Evolutionary conservation across 768 basidiomycete genomes (phyloP), one percentile per base, ranked within the genome.

Genomic region (Suillus hirtellus): DNA sequence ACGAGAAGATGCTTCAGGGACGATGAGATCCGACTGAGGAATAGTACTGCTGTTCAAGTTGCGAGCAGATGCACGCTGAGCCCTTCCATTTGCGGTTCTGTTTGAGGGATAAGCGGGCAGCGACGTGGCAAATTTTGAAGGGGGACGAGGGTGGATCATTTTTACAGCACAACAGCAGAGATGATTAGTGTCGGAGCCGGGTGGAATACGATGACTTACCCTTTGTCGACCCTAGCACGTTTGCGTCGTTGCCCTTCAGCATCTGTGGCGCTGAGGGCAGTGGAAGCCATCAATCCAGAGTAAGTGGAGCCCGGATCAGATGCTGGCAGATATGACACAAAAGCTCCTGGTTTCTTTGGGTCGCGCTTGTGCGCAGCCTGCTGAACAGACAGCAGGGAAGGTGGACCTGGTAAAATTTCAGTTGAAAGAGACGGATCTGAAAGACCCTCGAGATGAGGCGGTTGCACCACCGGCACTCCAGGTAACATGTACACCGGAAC

Each of bases 271-370:
- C 83, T 80, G 66, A 87, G 81, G 72, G 88, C 49, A 49, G 49
- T 84, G 65, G 85, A 84, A 67, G 86, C 82, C 80, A 87, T 83
- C 73, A 89, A 83, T 64, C 88, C 90, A 73, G 89, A 86, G 80
- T 92, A 95, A 31, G 92, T 95, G 69, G 93, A 89, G 72, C 93
- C 92, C 66, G 93, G 93, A 82, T 95, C 93, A 71, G 87, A 86
- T 66, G 86, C 78, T 54, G 92, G 92, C 73, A 95, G 82, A 81
- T 93, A 95, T 65, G 93, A 93, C 77, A 86, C 81, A 64, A 82
- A 77, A 67, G 83, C 79, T 67, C 83, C 76, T 59, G 89, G 85
- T 78, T 93, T 92, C 81, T 84, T 91, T 71, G 87, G 87, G 80
- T 94, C 92, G 73, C 89, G 87, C 79, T 89, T 90, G 72, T 86